Conservation (phyloP, 2,329 filamentous ascomycete species). For the Mycocentrospora acerina region DNA sequence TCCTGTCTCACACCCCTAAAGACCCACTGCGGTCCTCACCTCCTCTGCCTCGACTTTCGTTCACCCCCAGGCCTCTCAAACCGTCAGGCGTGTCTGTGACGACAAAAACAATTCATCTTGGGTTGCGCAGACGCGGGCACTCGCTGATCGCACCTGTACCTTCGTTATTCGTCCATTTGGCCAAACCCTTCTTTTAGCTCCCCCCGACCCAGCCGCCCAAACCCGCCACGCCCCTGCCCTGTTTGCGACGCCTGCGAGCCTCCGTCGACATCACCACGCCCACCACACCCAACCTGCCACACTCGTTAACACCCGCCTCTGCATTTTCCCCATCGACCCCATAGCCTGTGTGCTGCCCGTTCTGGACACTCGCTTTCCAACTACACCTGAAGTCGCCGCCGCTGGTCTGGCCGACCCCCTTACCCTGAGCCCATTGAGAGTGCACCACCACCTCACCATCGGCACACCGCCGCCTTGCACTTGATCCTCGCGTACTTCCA, state of each 20-base stretch:
- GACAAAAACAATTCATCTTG: slow-evolving; percentile 17
- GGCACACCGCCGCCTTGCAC: slow-evolving; percentile 8
- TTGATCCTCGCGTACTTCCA: slow-evolving; percentile 13
- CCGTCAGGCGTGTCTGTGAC: slow-evolving; percentile 16
- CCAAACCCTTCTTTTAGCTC: slow-evolving; percentile 17
- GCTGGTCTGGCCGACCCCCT: slow-evolving; percentile 38
- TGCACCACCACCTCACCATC: slow-evolving; percentile 21
- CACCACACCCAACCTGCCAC: slow-evolving; percentile 11
- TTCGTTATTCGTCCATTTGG: slow-evolving; percentile 24
- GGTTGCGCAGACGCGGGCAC: slow-evolving; percentile 21
- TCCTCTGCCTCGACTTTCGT: slow-evolving; percentile 20
- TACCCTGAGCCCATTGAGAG: slow-evolving; percentile 32
- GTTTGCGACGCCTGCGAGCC: slow-evolving; percentile 32
- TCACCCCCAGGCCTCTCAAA: slow-evolving; percentile 29
- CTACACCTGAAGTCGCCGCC: slow-evolving; percentile 17
- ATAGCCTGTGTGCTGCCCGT: slow-evolving; percentile 1
- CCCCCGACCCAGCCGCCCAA: slow-evolving; percentile 25
- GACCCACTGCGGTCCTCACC: slow-evolving; percentile 21
- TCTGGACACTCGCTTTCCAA: slow-evolving; percentile 12
- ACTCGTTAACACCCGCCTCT: slow-evolving; percentile 18
- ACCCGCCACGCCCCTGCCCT: slow-evolving; percentile 31
- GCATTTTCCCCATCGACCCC: slow-evolving; percentile 6
- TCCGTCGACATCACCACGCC: slow-evolving; percentile 18
- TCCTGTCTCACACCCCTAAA: slow-evolving; percentile 36
- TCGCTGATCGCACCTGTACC: slow-evolving; percentile 35